phyloP scores from a whole-genome alignment of 805 yeast genomes.

The Lipomyces yamadae region DNA sequence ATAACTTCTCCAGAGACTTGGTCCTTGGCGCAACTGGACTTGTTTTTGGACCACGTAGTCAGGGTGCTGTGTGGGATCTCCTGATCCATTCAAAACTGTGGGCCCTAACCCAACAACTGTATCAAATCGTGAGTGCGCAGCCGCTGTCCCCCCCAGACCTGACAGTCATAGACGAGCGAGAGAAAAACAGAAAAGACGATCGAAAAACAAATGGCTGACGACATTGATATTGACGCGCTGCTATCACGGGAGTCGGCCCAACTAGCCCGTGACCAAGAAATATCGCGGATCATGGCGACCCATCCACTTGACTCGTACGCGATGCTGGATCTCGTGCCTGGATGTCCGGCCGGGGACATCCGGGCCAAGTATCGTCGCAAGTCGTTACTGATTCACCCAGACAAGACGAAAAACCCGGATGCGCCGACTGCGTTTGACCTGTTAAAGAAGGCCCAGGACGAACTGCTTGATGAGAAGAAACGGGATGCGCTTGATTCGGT shows the following conservation, averaged over 20 bases:
- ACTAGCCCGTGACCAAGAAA: conserved; percentile 55
- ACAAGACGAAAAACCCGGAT: conserved; percentile 58
- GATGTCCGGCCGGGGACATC: conserved; percentile 50
- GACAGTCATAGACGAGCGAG: neutral
- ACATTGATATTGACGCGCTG: conserved; percentile 40
- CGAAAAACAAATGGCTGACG: no score
- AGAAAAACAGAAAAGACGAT: conserved; percentile 34
- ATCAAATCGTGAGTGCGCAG: no score
- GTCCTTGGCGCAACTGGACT: no score
- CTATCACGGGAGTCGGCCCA: conserved; percentile 42
- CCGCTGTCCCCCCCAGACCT: no score
- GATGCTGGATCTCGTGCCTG: conserved; percentile 55
- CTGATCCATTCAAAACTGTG: no score
- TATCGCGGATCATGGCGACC: conserved; percentile 56
- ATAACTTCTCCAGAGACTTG: no score
- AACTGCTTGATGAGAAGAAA: conserved; percentile 48
- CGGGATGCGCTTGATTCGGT: conserved; percentile 53
- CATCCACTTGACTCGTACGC: conserved; percentile 60
- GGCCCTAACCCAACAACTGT: no score
- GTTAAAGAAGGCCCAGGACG: conserved; percentile 59
- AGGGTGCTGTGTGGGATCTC: no score
- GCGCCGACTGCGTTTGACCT: conserved; percentile 69
- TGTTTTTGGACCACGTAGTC: no score
- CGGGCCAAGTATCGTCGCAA: conserved; percentile 59
- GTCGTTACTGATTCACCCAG: conserved; percentile 72